These are phyloP conservation scores for Diplodia corticola DNA, from an alignment of 2,329 filamentous ascomycete genomes.

Conservation along the genomic window DNA sequence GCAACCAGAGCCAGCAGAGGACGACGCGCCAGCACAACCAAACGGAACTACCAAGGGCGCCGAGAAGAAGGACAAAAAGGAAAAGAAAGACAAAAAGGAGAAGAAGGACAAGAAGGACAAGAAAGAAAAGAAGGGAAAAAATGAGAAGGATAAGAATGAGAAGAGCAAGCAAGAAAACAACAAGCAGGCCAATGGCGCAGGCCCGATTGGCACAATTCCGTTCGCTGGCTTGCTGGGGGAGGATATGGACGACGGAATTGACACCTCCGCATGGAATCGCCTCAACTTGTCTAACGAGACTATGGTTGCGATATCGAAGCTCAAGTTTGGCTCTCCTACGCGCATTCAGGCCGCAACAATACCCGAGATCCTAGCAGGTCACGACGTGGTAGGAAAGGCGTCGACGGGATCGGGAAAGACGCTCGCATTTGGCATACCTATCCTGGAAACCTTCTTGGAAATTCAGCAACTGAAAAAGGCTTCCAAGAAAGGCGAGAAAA, in stretches of 20 bases:
- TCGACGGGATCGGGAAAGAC: constrained; percentile 97
- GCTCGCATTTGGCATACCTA: constrained; percentile 89
- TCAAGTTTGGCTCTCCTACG: constrained; percentile 81
- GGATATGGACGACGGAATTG: constrained; percentile 59
- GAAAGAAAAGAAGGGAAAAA: constrained; percentile 29
- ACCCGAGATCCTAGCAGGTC: constrained; percentile 76
- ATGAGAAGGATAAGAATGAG: constrained; percentile 32
- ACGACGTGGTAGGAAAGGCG: constrained; percentile 93
- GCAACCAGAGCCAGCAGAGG: constrained; percentile 29
- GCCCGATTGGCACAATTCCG: constrained; percentile 47
- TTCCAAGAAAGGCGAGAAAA: constrained; percentile 39
- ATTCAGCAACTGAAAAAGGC: constrained; percentile 27
- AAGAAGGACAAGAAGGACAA: constrained; percentile 25
- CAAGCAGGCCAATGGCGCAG: constrained; percentile 32
- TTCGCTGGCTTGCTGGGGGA: constrained; percentile 59
- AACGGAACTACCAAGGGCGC: constrained; percentile 26
- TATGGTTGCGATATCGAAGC: constrained; percentile 71
- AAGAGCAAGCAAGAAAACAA: constrained; percentile 29
- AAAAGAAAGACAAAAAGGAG: constrained; percentile 29
- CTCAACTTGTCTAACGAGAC: constrained; percentile 72
- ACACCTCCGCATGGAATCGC: constrained; percentile 76
- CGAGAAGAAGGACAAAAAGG: constrained; percentile 27
- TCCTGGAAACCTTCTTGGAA: constrained; percentile 77
- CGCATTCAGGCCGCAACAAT: constrained; percentile 78
- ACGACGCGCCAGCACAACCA: constrained; percentile 25